phyloP scores from a whole-genome alignment of 2,329 filamentous ascomycete species.

The Neurospora sp. region DNA sequence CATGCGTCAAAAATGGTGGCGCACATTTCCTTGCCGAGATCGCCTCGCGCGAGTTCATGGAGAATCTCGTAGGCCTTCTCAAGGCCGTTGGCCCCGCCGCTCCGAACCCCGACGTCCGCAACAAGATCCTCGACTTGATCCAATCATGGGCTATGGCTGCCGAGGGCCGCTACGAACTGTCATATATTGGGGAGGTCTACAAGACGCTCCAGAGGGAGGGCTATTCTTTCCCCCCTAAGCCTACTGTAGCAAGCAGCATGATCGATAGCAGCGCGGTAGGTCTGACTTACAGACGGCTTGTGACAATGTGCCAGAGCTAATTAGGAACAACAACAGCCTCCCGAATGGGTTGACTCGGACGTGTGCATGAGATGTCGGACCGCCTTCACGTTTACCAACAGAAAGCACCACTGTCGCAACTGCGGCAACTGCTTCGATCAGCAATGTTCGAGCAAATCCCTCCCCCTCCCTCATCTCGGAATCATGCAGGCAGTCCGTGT shows the following conservation, averaged over 20 bases:
- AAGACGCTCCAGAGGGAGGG: slow-evolving; percentile 72
- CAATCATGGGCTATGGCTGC: slow-evolving; percentile 89
- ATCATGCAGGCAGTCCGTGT: slow-evolving; percentile 87
- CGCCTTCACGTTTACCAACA: slow-evolving; percentile 92
- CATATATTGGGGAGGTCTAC: slow-evolving; percentile 85
- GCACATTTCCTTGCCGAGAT: slow-evolving; percentile 92
- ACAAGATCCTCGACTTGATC: slow-evolving; percentile 85
- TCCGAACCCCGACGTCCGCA: slow-evolving; percentile 75
- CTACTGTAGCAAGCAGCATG: slow-evolving; percentile 90
- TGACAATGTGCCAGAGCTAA: neutral
- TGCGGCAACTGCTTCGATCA: slow-evolving; percentile 97
- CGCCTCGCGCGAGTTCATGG: slow-evolving; percentile 95
- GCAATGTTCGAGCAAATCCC: slow-evolving; percentile 80
- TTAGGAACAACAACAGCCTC: slow-evolving; percentile 48
- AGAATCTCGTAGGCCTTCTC: slow-evolving; percentile 84
- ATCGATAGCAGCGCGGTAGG: slow-evolving; percentile 89
- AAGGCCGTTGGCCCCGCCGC: slow-evolving; percentile 66
- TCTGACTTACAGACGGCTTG: slow-evolving; percentile 14
- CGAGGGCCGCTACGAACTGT: slow-evolving; percentile 71
- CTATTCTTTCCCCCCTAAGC: slow-evolving; percentile 78
- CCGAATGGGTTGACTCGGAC: slow-evolving; percentile 95
- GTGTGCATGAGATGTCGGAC: slow-evolving; percentile 98
- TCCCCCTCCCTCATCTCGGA: slow-evolving; percentile 84
- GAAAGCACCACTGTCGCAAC: slow-evolving; percentile 96
- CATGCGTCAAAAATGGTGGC: slow-evolving; percentile 96